phyloP scores from a whole-genome alignment of 2,329 filamentous ascomycete genomes.

The Fonsecaea multimorphosa region DNA sequence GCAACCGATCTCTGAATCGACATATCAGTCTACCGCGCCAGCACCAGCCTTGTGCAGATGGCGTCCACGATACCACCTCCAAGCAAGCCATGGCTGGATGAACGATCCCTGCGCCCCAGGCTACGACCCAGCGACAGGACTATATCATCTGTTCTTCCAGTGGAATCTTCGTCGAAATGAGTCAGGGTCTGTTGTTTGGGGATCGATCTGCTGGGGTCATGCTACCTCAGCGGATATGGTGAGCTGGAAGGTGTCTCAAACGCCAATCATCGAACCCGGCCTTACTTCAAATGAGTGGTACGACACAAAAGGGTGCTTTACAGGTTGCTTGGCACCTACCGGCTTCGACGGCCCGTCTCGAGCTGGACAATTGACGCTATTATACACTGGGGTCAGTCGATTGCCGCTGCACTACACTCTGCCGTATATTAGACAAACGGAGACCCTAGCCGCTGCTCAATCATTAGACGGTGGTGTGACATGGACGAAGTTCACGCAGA shows the following conservation, averaged over 20 bases:
- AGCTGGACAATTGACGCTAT: constrained; percentile 43
- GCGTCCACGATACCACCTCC: constrained; percentile 47
- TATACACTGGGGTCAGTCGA: constrained; percentile 51
- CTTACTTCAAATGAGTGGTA: constrained; percentile 47
- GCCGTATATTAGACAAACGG: constrained; percentile 46
- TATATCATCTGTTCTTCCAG: constrained; percentile 53
- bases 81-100: constrained; percentile 49
- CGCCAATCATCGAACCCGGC: constrained; percentile 35
- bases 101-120: constrained; percentile 54
- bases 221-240: constrained; percentile 49
- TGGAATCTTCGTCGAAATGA: constrained; percentile 52
- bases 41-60: constrained; percentile 23
- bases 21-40: background rate
- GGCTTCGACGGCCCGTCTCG: constrained; percentile 37
- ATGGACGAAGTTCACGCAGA: constrained; percentile 46
- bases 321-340: constrained; percentile 47
- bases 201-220: constrained; percentile 52
- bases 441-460: constrained; percentile 48
- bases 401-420: constrained; percentile 51
- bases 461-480: constrained; percentile 48
- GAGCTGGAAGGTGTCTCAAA: constrained; percentile 44
- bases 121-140: constrained; percentile 48
- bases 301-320: constrained; percentile 51
- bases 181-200: constrained; percentile 53
- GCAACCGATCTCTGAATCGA: background rate